Evolutionary conservation across 1,139 yeast species (phyloP).

Genomic region (Debaryomyces udenii): DNA sequence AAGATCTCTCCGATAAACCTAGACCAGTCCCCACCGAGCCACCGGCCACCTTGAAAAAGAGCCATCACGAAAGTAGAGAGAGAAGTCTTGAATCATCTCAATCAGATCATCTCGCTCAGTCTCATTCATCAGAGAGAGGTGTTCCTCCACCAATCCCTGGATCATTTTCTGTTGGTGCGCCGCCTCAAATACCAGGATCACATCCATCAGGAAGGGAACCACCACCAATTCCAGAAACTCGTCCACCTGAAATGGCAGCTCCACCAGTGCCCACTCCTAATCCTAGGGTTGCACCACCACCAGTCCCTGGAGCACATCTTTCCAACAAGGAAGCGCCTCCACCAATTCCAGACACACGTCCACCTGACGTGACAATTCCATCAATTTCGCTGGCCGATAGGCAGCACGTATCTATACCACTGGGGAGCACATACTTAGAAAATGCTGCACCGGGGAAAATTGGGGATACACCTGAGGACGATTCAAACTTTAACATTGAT

Average conservation of each 20-base stretch:
- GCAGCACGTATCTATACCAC: slow-evolving; percentile 1
- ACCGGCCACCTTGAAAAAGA: slow-evolving; percentile 11
- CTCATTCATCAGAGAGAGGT: background rate
- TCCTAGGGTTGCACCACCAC: slow-evolving; percentile 10
- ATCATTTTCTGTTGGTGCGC: background rate
- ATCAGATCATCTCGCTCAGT: too few species aligned
- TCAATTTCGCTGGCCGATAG: slow-evolving; percentile 15
- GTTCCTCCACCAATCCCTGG: slow-evolving; percentile 6
- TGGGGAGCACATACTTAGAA: background rate
- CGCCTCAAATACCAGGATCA: slow-evolving; percentile 10
- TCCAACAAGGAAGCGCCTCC: slow-evolving; percentile 1
- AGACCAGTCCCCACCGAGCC: slow-evolving; percentile 13
- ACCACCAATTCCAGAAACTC: slow-evolving; percentile 17
- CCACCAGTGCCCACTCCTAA: slow-evolving; percentile 12
- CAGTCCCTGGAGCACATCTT: slow-evolving; percentile 3
- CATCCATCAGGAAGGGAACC: slow-evolving; percentile 8
- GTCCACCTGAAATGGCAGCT: slow-evolving; percentile 3
- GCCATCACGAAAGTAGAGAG: slow-evolving; percentile 1
- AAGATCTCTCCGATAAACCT: slow-evolving; percentile 41
- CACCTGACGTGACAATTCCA: slow-evolving; percentile 5
- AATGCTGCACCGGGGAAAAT: background rate
- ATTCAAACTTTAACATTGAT: slow-evolving; percentile 4
- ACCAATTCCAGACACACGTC: slow-evolving; percentile 5
- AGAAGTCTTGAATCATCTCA: background rate
- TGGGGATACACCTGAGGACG: background rate